These are phyloP conservation scores for Pseudonitzschia multistriata DNA, from an alignment of 108 stramenopile genomes.

Conservation along the genomic window DNA sequence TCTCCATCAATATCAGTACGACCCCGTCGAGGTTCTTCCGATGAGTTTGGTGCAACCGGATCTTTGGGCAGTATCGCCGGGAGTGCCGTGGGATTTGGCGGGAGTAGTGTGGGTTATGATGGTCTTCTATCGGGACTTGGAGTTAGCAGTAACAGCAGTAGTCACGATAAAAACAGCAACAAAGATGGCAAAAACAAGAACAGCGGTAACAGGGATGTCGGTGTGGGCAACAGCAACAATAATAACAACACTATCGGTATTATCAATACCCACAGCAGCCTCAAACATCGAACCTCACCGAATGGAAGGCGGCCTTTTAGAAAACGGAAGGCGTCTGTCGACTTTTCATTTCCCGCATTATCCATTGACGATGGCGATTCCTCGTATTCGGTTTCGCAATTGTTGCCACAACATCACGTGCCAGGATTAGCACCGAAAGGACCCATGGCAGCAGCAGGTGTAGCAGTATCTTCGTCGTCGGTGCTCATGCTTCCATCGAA, in stretches of 20 bases:
- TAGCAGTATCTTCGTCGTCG: not conserved
- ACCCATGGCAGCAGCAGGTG: not conserved
- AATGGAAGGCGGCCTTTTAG: constrained; percentile 26
- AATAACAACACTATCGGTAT: constrained; percentile 17
- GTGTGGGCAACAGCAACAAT: not conserved
- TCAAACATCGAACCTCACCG: constrained; percentile 5
- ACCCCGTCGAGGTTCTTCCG: constrained; percentile 24
- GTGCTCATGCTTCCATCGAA: constrained; percentile 2
- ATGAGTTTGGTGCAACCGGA: constrained; percentile 16
- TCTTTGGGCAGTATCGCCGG: constrained; percentile 31
- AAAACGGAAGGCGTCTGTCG: constrained; percentile 38
- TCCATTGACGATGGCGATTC: constrained; percentile 22
- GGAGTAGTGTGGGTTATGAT: constrained; percentile 5
- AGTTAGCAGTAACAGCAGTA: not conserved
- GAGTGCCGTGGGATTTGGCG: constrained; percentile 22
- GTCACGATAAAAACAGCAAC: not conserved
- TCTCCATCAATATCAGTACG: not conserved
- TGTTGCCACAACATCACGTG: constrained; percentile 6
- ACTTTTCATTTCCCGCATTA: constrained; percentile 26
- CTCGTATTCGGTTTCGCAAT: not conserved
- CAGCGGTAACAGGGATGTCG: not conserved
- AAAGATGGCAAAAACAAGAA: not conserved
- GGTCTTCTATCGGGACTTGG: not conserved
- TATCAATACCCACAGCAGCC: not conserved
- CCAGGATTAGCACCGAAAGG: not conserved